Percentiles rank a stretch among this genome's conserved stretches.
Conservation (phyloP, 2,329 filamentous ascomycete species). For the Hypoxylon sp. region DNA sequence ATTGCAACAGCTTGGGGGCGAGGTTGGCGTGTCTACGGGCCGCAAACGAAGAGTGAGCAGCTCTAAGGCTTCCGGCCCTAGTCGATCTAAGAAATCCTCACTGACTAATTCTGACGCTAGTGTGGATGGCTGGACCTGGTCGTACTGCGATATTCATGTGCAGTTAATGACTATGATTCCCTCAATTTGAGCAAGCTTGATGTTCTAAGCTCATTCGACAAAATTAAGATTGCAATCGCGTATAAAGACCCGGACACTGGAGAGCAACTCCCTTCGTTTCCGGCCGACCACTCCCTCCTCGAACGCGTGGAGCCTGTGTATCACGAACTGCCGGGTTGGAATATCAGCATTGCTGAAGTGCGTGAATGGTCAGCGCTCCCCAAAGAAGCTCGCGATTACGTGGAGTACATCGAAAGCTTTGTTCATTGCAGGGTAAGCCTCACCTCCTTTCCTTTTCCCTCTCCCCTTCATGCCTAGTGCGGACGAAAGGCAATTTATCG, state of each 20-base stretch:
- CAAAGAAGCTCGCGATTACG: slow-evolving; percentile 64
- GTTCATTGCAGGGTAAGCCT: slow-evolving; percentile 6
- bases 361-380: slow-evolving; percentile 66
- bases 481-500: no score
- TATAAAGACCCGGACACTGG: slow-evolving; percentile 58
- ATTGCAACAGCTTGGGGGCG: slow-evolving; percentile 54
- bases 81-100: background rate
- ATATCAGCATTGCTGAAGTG: slow-evolving; percentile 62
- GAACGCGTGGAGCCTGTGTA: slow-evolving; percentile 66
- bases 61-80: background rate
- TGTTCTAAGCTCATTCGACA: slow-evolving; percentile 70
- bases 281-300: slow-evolving; percentile 63
- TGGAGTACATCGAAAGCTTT: slow-evolving; percentile 54
- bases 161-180: slow-evolving; percentile 43
- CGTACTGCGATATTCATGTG: slow-evolving; percentile 39
- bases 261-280: slow-evolving; percentile 62
- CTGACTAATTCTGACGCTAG: background rate
- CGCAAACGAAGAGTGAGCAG: slow-evolving; percentile 59
- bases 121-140: slow-evolving; percentile 39
- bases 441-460: background rate
- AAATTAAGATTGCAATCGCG: slow-evolving; percentile 69
- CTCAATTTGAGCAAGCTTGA: slow-evolving; percentile 60
- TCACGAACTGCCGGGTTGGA: slow-evolving; percentile 68
- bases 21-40: slow-evolving; percentile 59
- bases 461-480: background rate